Evolutionary conservation across 2,329 filamentous ascomycete genomes (phyloP), one percentile per base, ranked within the genome.

Genomic region (Amauroascus verrucosus): DNA sequence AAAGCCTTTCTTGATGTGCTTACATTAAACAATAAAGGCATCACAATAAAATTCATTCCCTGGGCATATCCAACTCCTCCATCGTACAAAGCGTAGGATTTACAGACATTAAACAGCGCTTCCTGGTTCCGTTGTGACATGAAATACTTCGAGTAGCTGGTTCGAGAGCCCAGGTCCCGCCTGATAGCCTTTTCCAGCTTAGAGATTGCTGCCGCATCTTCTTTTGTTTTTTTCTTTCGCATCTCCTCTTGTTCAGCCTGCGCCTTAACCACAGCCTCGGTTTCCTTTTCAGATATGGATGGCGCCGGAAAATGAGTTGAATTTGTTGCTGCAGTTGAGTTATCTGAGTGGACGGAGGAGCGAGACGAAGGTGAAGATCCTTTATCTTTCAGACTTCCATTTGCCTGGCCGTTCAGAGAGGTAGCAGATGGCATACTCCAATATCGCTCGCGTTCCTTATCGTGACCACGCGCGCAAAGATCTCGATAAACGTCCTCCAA

Each of bases 1-100:
- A 3, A 55, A 40, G 35, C 30, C 48, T 50, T 55, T 50, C 11
- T 14, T 22, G 9, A 14, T 5, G 9, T 24, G 24, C 83, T 76
- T 72, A 86, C 84, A 67, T 96, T 97, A 73, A 98, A 96, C 1
- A 98, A 75, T 16, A 98, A 70, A 22, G 94, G 93, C 89, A 97
- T 97, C 47, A 89, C 86, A 56, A 98, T 81, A 64, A 98, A 98
- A 66, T 97, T 98, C 86, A 98, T 96, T 65, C 93, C 93, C 69
- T 98, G 93, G 0, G 94, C 91, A 68, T 98, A 98, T 30, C 93
- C 91, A 33, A 98, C 93, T 6, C 78, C 85, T 64, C 95, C 89
- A 64, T 98, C 93, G 62, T 90, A 97, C 28, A 98, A 76, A 13
- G 93, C 93, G 70, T 98, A 98, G 1, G 93, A 90, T 70, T 97